phyloP scores from a whole-genome alignment of 1,284 basidiomycete genomes.

The Boletus semigastroideus region DNA sequence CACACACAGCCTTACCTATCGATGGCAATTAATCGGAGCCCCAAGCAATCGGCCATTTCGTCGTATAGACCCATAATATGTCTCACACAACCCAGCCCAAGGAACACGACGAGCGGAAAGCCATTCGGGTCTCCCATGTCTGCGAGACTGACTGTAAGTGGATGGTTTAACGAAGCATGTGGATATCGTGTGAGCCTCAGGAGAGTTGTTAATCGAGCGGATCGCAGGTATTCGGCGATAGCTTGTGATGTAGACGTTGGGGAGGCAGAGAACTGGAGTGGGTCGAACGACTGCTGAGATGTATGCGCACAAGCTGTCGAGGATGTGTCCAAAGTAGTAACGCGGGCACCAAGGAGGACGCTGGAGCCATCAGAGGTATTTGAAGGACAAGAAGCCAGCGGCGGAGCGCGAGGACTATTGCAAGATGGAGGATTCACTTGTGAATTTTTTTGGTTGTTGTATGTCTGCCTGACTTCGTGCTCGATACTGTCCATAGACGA shows the following conservation, averaged over 20 bases:
- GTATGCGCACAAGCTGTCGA: slow-evolving; percentile 45
- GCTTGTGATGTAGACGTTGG: slow-evolving; percentile 59
- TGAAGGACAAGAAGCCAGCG: slow-evolving; percentile 24
- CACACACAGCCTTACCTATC: slow-evolving; percentile 62
- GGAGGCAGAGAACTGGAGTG: slow-evolving; percentile 41
- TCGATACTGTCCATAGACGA: slow-evolving; percentile 83
- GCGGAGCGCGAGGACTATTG: slow-evolving; percentile 22
- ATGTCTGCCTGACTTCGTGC: slow-evolving; percentile 70
- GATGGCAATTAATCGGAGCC: slow-evolving; percentile 88
- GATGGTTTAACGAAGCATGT: slow-evolving; percentile 70
- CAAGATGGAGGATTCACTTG: slow-evolving; percentile 38
- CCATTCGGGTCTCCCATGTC: slow-evolving; percentile 86
- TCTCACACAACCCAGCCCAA: slow-evolving; percentile 91
- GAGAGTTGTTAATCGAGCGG: slow-evolving; percentile 80
- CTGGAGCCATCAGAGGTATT: slow-evolving; percentile 32
- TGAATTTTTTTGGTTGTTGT: slow-evolving; percentile 56
- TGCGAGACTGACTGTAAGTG: slow-evolving; percentile 86
- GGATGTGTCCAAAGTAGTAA: slow-evolving; percentile 30
- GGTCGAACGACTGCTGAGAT: slow-evolving; percentile 47
- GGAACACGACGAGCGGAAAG: slow-evolving; percentile 85
- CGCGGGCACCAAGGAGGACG: slow-evolving; percentile 17
- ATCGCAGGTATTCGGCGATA: slow-evolving; percentile 83
- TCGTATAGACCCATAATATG: slow-evolving; percentile 95
- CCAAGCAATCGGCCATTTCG: slow-evolving; percentile 89
- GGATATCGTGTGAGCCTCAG: slow-evolving; percentile 77